Percentiles rank a stretch among this genome's conserved stretches.
These are phyloP conservation scores for Lentinula raphanica DNA, from an alignment of 768 basidiomycete genomes.

Conservation along the genomic window DNA sequence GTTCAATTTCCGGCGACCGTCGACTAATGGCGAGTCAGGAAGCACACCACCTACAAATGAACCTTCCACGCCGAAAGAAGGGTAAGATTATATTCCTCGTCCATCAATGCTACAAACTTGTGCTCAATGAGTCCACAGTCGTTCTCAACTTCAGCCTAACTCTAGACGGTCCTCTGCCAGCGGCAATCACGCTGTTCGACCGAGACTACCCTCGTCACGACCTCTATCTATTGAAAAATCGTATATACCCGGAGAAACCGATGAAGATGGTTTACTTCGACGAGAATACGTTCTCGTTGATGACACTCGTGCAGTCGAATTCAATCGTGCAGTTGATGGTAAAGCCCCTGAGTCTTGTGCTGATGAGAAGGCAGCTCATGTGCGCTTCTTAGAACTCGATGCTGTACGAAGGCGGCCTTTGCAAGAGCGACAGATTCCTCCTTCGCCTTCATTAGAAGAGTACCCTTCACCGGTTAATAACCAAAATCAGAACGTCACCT, in stretches of 20 bases:
- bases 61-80: neutral
- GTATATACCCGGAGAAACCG: constrained; percentile 75
- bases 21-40: constrained; percentile 14
- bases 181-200: neutral
- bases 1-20: constrained; percentile 57
- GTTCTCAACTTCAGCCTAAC: neutral
- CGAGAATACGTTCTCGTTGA: constrained; percentile 94
- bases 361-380: neutral
- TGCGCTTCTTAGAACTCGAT: constrained; percentile 55
- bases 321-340: constrained; percentile 91
- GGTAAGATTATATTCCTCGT: neutral
- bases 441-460: constrained; percentile 46
- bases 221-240: constrained; percentile 55
- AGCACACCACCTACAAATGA: constrained; percentile 2
- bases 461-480: constrained; percentile 22
- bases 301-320: constrained; percentile 85
- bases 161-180: constrained; percentile 6
- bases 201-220: neutral
- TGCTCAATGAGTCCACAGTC: neutral
- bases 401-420: constrained; percentile 54
- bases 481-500: constrained; percentile 42
- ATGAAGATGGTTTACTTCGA: constrained; percentile 74
- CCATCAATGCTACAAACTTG: neutral
- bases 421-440: constrained; percentile 48
- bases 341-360: neutral